Evolutionary conservation across 495 filamentous ascomycete genomes (phyloP).

Genomic region (Penicillium bovifimosum): DNA sequence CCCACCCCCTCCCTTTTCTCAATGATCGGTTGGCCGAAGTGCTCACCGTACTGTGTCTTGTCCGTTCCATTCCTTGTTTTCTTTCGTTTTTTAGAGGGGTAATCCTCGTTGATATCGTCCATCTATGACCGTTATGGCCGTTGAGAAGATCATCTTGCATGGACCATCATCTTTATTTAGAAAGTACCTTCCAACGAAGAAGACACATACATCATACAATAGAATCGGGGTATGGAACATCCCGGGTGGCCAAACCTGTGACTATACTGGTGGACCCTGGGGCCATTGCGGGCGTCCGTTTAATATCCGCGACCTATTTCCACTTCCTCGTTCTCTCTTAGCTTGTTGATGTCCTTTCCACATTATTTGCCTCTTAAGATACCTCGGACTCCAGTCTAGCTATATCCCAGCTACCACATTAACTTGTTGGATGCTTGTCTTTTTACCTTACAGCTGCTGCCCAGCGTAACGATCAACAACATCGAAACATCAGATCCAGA

Average conservation of each 20-base stretch:
- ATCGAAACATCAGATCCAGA: conserved; percentile 11
- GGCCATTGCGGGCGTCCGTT: conserved; percentile 16
- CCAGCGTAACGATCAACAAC: conserved; percentile 24
- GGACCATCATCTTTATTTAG: background rate
- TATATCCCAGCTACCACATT: conserved; percentile 12
- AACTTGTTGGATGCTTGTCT: conserved; percentile 12
- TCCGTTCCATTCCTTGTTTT: background rate
- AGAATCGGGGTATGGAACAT: background rate
- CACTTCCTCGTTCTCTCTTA: conserved; percentile 13
- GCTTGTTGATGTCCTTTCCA: conserved; percentile 5
- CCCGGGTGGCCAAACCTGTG: conserved; percentile 9
- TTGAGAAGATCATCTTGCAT: conserved; percentile 12
- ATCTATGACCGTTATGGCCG: conserved; percentile 13
- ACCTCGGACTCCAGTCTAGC: conserved; percentile 16
- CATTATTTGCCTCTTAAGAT: conserved; percentile 9
- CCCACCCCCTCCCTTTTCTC: background rate
- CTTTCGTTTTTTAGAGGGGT: no score
- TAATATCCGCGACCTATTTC: conserved; percentile 27
- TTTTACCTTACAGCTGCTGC: conserved; percentile 5
- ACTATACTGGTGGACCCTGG: conserved; percentile 23
- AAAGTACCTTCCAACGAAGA: background rate
- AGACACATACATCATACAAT: background rate
- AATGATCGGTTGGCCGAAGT: background rate
- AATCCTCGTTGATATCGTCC: background rate
- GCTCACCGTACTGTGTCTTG: background rate